Evolutionary conservation across 75 land plant genomes (phyloP).

Genomic region (Cryptomeria japonica): DNA sequence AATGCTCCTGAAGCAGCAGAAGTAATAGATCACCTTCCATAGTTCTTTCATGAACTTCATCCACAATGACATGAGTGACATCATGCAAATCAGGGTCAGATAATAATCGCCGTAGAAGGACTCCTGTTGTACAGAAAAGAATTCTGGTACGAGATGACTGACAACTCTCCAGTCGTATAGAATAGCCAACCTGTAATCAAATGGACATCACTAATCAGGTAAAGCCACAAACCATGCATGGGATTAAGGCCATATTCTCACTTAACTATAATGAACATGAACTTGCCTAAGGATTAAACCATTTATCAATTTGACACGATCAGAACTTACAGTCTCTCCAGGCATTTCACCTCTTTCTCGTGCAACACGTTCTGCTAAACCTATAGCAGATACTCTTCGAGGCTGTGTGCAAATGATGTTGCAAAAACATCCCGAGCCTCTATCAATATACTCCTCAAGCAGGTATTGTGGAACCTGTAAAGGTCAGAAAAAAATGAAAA

Average conservation of each 20-base stretch:
- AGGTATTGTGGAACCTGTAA: slow-evolving; percentile 39
- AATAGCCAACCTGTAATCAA: slow-evolving; percentile 25
- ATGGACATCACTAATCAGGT: background rate
- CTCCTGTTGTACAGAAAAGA: slow-evolving; percentile 48
- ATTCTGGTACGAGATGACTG: slow-evolving; percentile 37
- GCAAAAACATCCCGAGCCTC: slow-evolving; percentile 28
- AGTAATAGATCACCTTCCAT: slow-evolving; percentile 41
- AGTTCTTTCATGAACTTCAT: slow-evolving; percentile 48
- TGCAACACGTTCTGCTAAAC: slow-evolving; percentile 96
- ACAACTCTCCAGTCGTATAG: slow-evolving; percentile 33
- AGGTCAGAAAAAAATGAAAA: background rate
- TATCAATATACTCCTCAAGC: slow-evolving; percentile 30
- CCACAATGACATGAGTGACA: slow-evolving; percentile 44
- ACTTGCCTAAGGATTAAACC: background rate
- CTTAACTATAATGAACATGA: background rate
- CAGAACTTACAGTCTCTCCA: slow-evolving; percentile 78
- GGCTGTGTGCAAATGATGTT: slow-evolving; percentile 43
- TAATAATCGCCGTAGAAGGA: slow-evolving; percentile 31
- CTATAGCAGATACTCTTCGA: slow-evolving; percentile 44
- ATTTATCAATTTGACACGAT: background rate
- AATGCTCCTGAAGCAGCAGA: slow-evolving; percentile 31
- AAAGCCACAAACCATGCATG: background rate
- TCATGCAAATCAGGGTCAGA: slow-evolving; percentile 20
- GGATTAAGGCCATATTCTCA: background rate
- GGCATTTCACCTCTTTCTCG: slow-evolving; percentile 83